These are phyloP conservation scores for Aureobasidium uvarum DNA, from an alignment of 2,329 filamentous ascomycete species.

Conservation along the genomic window DNA sequence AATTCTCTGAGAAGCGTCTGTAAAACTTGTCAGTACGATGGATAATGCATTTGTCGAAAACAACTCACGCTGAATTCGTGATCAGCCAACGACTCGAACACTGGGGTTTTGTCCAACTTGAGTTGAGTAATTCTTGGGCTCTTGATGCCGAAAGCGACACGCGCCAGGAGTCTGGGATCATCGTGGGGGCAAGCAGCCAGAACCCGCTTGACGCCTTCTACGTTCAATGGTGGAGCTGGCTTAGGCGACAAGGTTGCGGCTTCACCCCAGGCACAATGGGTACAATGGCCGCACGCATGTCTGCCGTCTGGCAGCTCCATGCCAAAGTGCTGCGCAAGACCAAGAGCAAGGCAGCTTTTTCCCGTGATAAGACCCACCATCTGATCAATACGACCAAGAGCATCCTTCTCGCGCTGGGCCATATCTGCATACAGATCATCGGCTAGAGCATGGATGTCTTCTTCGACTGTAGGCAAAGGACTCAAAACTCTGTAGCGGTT, in stretches of 20 bases:
- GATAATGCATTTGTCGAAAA: rapidly evolving
- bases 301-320: constrained; percentile 50
- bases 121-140: constrained; percentile 55
- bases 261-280: constrained; percentile 43
- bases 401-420: constrained; percentile 54
- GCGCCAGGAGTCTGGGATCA: constrained; percentile 59
- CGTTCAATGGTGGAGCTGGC: constrained; percentile 43
- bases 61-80: constrained; percentile 53
- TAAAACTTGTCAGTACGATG: background rate
- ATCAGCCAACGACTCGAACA: constrained; percentile 56
- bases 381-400: constrained; percentile 51
- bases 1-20: constrained; percentile 16
- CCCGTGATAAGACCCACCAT: constrained; percentile 57
- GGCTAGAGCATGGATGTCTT: constrained; percentile 49
- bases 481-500: constrained; percentile 55
- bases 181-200: constrained; percentile 50
- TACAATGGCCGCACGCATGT: constrained; percentile 56
- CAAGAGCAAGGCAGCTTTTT: constrained; percentile 51
- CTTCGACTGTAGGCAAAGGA: constrained; percentile 45
- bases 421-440: constrained; percentile 53
- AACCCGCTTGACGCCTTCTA: constrained; percentile 44
- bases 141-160: constrained; percentile 61
- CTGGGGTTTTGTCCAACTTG: constrained; percentile 47
- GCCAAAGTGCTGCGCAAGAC: constrained; percentile 58
- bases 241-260: constrained; percentile 41